Evolutionary conservation across 108 stramenopile genomes (phyloP).

Genomic region (Chaetoceros muelleri): DNA sequence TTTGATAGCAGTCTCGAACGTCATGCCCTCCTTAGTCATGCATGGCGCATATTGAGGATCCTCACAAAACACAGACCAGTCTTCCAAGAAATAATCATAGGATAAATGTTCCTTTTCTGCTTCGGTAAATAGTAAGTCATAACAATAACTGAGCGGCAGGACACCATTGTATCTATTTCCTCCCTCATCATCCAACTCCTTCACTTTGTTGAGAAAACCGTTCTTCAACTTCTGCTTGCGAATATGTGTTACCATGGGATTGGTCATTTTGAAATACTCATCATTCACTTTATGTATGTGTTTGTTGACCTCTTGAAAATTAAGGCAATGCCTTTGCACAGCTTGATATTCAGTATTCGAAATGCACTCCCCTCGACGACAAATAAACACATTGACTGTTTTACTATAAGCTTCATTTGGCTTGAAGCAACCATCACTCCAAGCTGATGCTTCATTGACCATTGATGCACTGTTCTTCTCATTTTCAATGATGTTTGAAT

Average conservation of each 20-base stretch:
- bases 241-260: constrained; percentile 55
- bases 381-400: constrained; percentile 40
- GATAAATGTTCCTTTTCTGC: constrained; percentile 64
- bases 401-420: constrained; percentile 35
- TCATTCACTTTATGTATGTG: constrained; percentile 53
- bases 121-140: constrained; percentile 52
- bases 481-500: neutral
- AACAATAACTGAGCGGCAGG: constrained; percentile 31
- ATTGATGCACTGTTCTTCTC: constrained; percentile 1
- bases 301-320: constrained; percentile 25
- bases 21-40: constrained; percentile 17
- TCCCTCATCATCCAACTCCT: neutral
- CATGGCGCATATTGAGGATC: neutral
- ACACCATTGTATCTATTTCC: neutral
- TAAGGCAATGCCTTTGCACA: constrained; percentile 10
- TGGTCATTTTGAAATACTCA: constrained; percentile 46
- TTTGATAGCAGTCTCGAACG: constrained; percentile 26
- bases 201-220: constrained; percentile 13
- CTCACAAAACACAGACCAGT: constrained; percentile 56
- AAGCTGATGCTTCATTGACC: constrained; percentile 9
- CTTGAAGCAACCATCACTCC: constrained; percentile 29
- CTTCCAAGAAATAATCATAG: constrained; percentile 67
- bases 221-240: constrained; percentile 28
- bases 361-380: constrained; percentile 11
- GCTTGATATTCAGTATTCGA: neutral